Evolutionary conservation across 768 basidiomycete genomes (phyloP).

Genomic region (Infundibulicybe gibba): DNA sequence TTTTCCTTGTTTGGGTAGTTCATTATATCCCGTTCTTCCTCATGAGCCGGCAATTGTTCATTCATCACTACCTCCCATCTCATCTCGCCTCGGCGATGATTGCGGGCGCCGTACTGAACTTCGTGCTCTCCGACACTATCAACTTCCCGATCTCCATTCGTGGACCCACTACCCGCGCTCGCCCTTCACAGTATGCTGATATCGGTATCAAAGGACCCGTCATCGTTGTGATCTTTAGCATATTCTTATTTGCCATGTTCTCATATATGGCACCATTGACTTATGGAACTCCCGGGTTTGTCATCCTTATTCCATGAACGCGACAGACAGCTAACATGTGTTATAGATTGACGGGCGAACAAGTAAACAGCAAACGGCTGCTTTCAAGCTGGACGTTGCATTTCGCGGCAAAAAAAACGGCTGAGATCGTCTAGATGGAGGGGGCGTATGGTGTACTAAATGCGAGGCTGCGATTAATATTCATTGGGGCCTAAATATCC

Average conservation of each 20-base stretch:
- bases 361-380: slow-evolving; percentile 81
- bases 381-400: slow-evolving; percentile 93
- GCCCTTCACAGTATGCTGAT: slow-evolving; percentile 61
- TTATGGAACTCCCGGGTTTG: slow-evolving; percentile 87
- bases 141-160: slow-evolving; percentile 84
- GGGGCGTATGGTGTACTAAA: background rate
- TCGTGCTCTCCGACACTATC: slow-evolving; percentile 84
- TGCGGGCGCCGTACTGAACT: slow-evolving; percentile 89
- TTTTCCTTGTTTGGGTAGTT: slow-evolving; percentile 89
- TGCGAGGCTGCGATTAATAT: background rate
- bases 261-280: slow-evolving; percentile 85
- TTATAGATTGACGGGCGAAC: slow-evolving; percentile 73
- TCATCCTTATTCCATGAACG: slow-evolving; percentile 1
- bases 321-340: slow-evolving; percentile 12
- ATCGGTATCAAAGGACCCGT: slow-evolving; percentile 75
- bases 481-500: slow-evolving; percentile 10
- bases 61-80: slow-evolving; percentile 97
- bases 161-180: slow-evolving; percentile 62
- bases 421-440: slow-evolving; percentile 27
- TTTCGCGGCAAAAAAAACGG: slow-evolving; percentile 71
- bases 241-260: slow-evolving; percentile 63
- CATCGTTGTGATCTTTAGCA: slow-evolving; percentile 51
- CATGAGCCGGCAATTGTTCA: slow-evolving; percentile 94
- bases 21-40: slow-evolving; percentile 98
- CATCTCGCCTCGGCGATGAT: slow-evolving; percentile 91